Base-by-base conservation (phyloP, 2,329 filamentous ascomycete genomes). In the Trichoderma sp. region DNA sequence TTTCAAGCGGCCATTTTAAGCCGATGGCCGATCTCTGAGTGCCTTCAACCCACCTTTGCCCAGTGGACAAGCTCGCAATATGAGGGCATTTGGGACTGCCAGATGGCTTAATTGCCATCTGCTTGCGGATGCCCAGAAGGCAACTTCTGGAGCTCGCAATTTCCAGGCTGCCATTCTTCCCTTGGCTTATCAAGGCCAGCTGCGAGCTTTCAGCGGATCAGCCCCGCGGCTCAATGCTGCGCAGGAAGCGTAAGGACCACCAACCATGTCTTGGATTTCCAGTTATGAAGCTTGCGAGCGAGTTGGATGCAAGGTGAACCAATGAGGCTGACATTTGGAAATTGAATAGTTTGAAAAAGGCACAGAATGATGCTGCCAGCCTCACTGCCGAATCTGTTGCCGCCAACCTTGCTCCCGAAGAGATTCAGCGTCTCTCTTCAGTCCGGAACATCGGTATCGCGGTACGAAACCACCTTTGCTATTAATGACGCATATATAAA, bases 391-490 rank as follows among this genome's bases (percentile, higher is more conserved):
- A 89, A 75, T 84, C 84, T 72, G 86, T 97, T 74, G 91, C 94
- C 68, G 90, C 92, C 76, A 95, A 94, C 79, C 91, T 98, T 82
- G 89, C 91, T 76, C 90, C 93, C 36, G 88, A 91, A 73, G 96
- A 99, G 83, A 90, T 89, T 72, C 87, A 90, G 74, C 90, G 95
- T 74, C 83, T 99, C 74, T 89, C 92, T 67, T 90, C 88, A 83
- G 93, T 98, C 72, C 90, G 96, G 75, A 99, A 99, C 82, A 99
- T 99, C 82, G 96, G 96, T 84, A 99, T 99, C 85, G 96, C 96
- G 78, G 92, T 94, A 89, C 83, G 73, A 60, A n/a, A 71, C 32
- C 30, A 36, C 15, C 21, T 34, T 32, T 62, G 5, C 39, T 57
- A n/a, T 47, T 28, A 36, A 72, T 47, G 24, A 30, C 53, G 47